Evolutionary conservation across 257 asterid genomes (phyloP).

Genomic region (Lycium ferocissimum): DNA sequence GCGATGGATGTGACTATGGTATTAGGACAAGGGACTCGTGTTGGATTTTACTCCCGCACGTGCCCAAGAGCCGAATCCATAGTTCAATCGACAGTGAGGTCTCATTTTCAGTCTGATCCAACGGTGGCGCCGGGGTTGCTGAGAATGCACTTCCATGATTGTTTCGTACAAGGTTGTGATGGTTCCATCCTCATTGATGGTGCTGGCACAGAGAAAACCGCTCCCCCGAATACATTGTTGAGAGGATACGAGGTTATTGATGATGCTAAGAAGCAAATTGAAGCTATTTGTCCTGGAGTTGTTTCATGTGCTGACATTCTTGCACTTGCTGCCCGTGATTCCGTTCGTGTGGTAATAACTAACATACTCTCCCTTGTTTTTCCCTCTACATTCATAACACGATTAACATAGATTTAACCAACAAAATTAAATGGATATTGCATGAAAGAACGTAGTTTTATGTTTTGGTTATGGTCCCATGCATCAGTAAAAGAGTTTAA

Average conservation of each 20-base stretch:
- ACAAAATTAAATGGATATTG: background rate
- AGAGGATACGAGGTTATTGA: constrained; percentile 78
- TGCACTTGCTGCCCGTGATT: constrained; percentile 90
- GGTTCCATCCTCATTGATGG: constrained; percentile 79
- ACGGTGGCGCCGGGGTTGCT: constrained; percentile 73
- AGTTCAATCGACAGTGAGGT: constrained; percentile 56
- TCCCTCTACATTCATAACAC: background rate
- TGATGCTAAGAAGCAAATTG: constrained; percentile 76
- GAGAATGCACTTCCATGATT: constrained; percentile 89
- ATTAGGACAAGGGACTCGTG: constrained; percentile 69
- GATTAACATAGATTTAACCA: background rate
- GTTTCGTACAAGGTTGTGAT: constrained; percentile 91
- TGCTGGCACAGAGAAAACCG: constrained; percentile 56
- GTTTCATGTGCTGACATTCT: constrained; percentile 93
- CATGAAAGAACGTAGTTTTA: background rate
- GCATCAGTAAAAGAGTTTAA: background rate
- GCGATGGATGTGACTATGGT: constrained; percentile 42
- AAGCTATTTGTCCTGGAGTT: constrained; percentile 65
- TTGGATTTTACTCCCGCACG: constrained; percentile 68
- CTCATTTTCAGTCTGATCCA: constrained; percentile 54
- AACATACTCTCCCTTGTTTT: background rate
- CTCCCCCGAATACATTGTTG: constrained; percentile 49
- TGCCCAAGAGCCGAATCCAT: constrained; percentile 77
- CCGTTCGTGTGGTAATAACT: constrained; percentile 58
- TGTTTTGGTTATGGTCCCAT: background rate